Base-by-base conservation (phyloP, 345 rosid species). In the Hypericum androsaemum region DNA sequence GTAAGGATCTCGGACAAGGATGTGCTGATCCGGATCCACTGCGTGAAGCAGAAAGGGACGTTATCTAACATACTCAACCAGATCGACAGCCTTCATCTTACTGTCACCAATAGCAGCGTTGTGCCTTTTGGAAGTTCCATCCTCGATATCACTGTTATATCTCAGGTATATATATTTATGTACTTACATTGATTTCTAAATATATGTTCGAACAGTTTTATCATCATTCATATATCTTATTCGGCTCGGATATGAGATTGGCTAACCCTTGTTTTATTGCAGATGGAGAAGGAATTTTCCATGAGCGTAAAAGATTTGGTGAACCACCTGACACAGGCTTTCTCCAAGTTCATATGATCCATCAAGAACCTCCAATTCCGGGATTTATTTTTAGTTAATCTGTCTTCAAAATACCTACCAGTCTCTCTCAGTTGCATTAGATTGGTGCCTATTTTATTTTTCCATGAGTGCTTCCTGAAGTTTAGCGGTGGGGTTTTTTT, bases 71-170 rank as follows among this genome's bases (percentile, higher is more conserved):
- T 83, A 53, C 57, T 79, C 14, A 55, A 50, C 40, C 71, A 81
- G 16, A 48, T 87, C 12, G 89, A 83, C 63, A 75, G 57, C 59
- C 67, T 81, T 47, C 65, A 48, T 53, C 80, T 83, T 37, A 64
- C 76, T 17, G 56, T 76, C n/a, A 59, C 71, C 51, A 87, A 71
- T 53, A 79, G 64, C 66, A 74, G 67, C 46, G 68, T 67, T 66
- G 59, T 83, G 64, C 77, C 84, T 1, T 83, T 87, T 60, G 95
- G 95, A 7, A 73, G 37, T 43, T 77, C 80, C 50, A 68, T 74
- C 39, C 74, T 83, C n/a, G 84, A 83, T 52, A 57, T 83, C 37
- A 83, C 86, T 44, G 63, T 86, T 13, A 69, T 80, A 48, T 64
- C 81, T 32, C 72, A 75, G 95, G 95, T 86, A 76, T 57, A 45